Base-by-base conservation (phyloP, 2,329 filamentous ascomycete genomes). In the Xylariaceae sp. region DNA sequence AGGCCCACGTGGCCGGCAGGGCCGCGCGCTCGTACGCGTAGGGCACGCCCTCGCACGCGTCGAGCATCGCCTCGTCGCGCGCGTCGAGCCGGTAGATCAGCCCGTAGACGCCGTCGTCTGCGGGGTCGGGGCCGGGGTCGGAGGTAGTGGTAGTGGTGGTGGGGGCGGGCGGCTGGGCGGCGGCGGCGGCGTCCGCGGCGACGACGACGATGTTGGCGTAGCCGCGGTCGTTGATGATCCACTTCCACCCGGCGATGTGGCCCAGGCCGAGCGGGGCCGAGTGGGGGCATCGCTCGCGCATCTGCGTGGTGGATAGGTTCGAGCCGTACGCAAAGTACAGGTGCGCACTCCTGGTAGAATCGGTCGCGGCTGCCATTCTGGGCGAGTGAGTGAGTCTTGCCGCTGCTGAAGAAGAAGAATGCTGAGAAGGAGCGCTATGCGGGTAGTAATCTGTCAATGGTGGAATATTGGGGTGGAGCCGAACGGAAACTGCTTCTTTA, bases 241-340 rank as follows among this genome's bases (percentile, higher is more conserved):
- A 86, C 28, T 55, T 60, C 64, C 76, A 81, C 25, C 62, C 60
- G 1, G 54, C 50, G 3, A 86, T 64, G 14, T 69, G 57, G 3
- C 67, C 80, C 32, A 82, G 59, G 27, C 75, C 76, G 5, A 75
- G 52, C 33, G 74, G 72, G 10, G 52, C 58, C 2, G 75, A 73
- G 11, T 51, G 55, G 34, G 75, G 78, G 50, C 81, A 85, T 33
- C 80, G 76, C 29, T 53, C 45, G 4, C 46, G 46, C 81, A 86
- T 85, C 56, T 84, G 80, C 18, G 65, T 57, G 1, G 68, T 67
- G 53, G 77, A 82, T 37, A 85, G 68, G 55, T 85, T 85, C 52
- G 72, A 78, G 42, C 80, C 81, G 57, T 81, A 85, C 47, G 73
- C 81, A 51, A 85, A 83, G 63, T 83, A 83, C 43, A 76, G 24